Conservation (phyloP, 805 yeast genomes). For the Candida pseudofarinosa region DNA sequence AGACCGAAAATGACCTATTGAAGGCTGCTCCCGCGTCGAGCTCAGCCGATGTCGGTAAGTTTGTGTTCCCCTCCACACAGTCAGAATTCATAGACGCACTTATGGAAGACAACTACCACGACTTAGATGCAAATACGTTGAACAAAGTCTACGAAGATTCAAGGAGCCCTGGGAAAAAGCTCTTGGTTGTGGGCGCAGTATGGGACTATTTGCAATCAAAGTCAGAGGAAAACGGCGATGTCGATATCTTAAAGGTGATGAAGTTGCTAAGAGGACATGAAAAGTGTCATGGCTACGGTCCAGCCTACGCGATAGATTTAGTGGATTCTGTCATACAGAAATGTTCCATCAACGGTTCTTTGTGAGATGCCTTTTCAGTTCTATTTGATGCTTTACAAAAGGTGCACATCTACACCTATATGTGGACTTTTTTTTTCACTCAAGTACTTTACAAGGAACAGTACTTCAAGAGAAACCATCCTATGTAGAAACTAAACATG, state of each 20-base stretch:
- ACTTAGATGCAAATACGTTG: slow-evolving; percentile 15
- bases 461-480: too few relatives aligned
- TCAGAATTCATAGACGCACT: slow-evolving; percentile 29
- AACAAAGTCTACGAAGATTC: slow-evolving; percentile 33
- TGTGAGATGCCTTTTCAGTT: neutral
- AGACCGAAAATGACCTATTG: slow-evolving; percentile 59
- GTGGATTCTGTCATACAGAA: slow-evolving; percentile 36
- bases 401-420: too few relatives aligned
- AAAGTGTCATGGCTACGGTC: slow-evolving; percentile 76
- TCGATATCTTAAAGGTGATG: slow-evolving; percentile 62
- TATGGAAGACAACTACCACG: slow-evolving; percentile 22
- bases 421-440: too few relatives aligned
- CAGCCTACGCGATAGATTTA: slow-evolving; percentile 50
- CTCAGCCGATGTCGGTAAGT: slow-evolving; percentile 10
- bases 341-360: neutral
- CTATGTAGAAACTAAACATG: too few relatives aligned
- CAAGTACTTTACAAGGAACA: too few relatives aligned
- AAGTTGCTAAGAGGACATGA: slow-evolving; percentile 59
- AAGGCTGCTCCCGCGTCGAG: slow-evolving; percentile 16
- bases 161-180: slow-evolving; percentile 39
- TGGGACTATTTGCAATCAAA: slow-evolving; percentile 70
- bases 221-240: slow-evolving; percentile 40
- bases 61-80: slow-evolving; percentile 33
- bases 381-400: neutral
- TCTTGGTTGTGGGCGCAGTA: slow-evolving; percentile 70